Evolutionary conservation across 768 basidiomycete species (phyloP).

Genomic region (Suillus alpinus): DNA sequence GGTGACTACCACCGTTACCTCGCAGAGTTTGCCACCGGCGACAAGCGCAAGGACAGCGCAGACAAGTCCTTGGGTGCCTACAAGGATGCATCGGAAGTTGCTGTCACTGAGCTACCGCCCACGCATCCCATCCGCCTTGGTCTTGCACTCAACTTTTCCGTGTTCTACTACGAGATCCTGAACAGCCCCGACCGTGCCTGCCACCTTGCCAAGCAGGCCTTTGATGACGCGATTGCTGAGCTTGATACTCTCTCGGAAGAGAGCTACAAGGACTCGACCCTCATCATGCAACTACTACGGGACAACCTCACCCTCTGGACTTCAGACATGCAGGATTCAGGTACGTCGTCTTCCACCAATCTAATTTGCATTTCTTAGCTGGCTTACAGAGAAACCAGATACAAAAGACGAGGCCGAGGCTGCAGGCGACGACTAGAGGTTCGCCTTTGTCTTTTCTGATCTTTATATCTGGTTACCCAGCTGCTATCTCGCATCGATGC

Average conservation of each 20-base stretch:
- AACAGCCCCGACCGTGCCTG: constrained; percentile 98
- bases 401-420: constrained; percentile 68
- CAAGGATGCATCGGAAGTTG: constrained; percentile 97
- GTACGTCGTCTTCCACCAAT: constrained; percentile 38
- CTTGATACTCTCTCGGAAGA: constrained; percentile 98
- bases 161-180: constrained; percentile 99
- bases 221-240: constrained; percentile 98
- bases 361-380: constrained; percentile 10
- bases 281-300: constrained; percentile 95
- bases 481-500: constrained; percentile 11
- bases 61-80: constrained; percentile 97
- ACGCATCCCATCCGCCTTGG: constrained; percentile 99
- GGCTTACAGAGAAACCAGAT: constrained; percentile 63
- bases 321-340: constrained; percentile 93
- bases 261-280: constrained; percentile 98
- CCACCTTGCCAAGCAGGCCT: constrained; percentile 98
- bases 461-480: constrained; percentile 11
- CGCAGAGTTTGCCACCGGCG: constrained; percentile 97
- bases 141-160: constrained; percentile 98
- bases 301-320: constrained; percentile 99
- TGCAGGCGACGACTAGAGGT: constrained; percentile 61
- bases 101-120: constrained; percentile 90
- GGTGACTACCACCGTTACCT: constrained; percentile 99
- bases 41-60: constrained; percentile 94
- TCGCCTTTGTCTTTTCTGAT: constrained; percentile 17